Base-by-base conservation (phyloP, 2,329 filamentous ascomycete genomes). In the Aspergillus brunneoviolaceus region DNA sequence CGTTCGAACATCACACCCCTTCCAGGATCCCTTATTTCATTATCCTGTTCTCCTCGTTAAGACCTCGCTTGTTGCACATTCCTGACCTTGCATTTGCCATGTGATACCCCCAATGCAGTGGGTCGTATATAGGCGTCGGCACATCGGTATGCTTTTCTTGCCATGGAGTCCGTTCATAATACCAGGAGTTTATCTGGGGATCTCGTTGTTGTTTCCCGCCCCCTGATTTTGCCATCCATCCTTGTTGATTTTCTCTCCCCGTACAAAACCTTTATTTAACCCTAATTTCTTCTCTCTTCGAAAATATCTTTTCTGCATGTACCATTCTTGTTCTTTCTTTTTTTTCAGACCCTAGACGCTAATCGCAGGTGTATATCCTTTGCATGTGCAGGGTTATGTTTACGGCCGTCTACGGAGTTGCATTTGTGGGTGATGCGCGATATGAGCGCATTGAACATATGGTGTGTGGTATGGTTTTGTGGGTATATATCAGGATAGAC, bases 41-140 rank as follows among this genome's bases (percentile, higher is more conserved):
- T 31, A 27, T 35, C 35, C 42, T 49, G 42, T 49, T 45, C 23
- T 47, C 35, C 55, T 19, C 27, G 53, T 59, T 53, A 31, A 45
- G 33, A 19, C 39, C 31, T 33, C 12, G 42, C 39, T 58, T 58
- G 51, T 51, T 55, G 57, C 47, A 49, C 52, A 57, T 58, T 52
- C 52, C 51, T 56, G 50, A 29, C 50, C 55, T 58, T 51, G 57
- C 63, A 60, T 67, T 64, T 60, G 51, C 53, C 61, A 59, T 51
- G 58, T 68, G 62, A 69, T 67, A 67, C 67, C 64, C 64, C 60
- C 61, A 58, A 51, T 55, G 63, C 62, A 62, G 57, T 58, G 60
- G 65, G 60, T 63, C 57, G 64, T 66, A 67, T 66, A 69, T 68
- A 67, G 67, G 67, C 65, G 67, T 70, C 65, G 49, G 58, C 39